Conservation (phyloP, 805 yeast genomes). For the Phaffomyces thermotolerans region DNA sequence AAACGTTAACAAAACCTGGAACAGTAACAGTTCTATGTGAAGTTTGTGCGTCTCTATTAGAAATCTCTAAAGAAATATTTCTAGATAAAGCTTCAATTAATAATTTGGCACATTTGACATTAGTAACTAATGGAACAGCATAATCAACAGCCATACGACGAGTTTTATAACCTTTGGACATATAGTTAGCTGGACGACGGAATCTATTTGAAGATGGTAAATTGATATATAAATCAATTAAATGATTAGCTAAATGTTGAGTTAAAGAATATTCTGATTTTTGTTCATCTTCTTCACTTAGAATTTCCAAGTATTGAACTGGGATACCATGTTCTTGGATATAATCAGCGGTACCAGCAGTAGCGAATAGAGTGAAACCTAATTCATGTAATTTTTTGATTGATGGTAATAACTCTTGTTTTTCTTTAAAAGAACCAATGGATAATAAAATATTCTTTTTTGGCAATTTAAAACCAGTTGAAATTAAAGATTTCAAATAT, state of each 20-base stretch:
- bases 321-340: conserved; percentile 91
- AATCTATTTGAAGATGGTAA: conserved; percentile 94
- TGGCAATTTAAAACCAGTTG: conserved; percentile 94
- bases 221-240: conserved; percentile 93
- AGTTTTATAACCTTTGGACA: conserved; percentile 94
- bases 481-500: conserved; percentile 84
- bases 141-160: conserved; percentile 99
- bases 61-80: conserved; percentile 54
- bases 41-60: conserved; percentile 81
- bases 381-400: conserved; percentile 71
- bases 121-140: conserved; percentile 94
- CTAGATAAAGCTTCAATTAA: conserved; percentile 90
- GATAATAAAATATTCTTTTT: conserved; percentile 91
- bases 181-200: conserved; percentile 98
- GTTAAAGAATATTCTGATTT: conserved; percentile 92
- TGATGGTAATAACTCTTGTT: conserved; percentile 85
- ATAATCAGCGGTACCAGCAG: conserved; percentile 99
- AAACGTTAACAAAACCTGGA: conserved; percentile 82
- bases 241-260: conserved; percentile 92
- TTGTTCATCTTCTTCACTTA: conserved; percentile 65
- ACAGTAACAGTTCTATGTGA: conserved; percentile 75
- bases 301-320: conserved; percentile 88
- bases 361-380: conserved; percentile 90
- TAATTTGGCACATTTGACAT: conserved; percentile 94
- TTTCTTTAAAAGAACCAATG: conserved; percentile 95